A percentile compares a stretch with the other conserved stretches of the same genome.
Evolutionary conservation across 2,329 filamentous ascomycete species (phyloP).

Genomic region (Alternaria tenuissima): DNA sequence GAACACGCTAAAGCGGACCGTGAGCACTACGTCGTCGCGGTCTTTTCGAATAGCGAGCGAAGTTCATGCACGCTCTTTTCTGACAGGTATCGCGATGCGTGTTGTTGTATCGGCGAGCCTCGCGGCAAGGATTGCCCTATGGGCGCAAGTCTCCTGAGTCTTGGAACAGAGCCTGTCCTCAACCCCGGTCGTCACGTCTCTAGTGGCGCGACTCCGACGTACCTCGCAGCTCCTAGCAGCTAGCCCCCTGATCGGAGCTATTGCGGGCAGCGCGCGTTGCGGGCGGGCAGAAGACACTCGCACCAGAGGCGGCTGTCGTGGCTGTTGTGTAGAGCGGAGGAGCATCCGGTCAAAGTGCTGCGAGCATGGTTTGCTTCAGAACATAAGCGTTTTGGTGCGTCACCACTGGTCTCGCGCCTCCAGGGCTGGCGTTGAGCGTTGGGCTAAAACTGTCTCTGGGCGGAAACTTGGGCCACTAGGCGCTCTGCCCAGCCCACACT

Average conservation of each 20-base stretch:
- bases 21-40: slow-evolving; percentile 9
- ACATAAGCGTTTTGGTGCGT: slow-evolving; percentile 26
- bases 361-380: slow-evolving; percentile 24
- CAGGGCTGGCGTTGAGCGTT: slow-evolving; percentile 29
- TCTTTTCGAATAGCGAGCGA: slow-evolving; percentile 37
- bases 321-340: slow-evolving; percentile 7
- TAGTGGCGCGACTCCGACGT: slow-evolving; percentile 20
- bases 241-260: slow-evolving; percentile 20
- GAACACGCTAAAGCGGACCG: slow-evolving; percentile 9
- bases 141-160: slow-evolving; percentile 25
- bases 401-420: slow-evolving; percentile 22
- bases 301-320: background rate
- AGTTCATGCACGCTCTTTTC: slow-evolving; percentile 42
- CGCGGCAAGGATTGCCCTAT: slow-evolving; percentile 33
- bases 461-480: slow-evolving; percentile 9
- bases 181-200: slow-evolving; percentile 14
- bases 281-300: slow-evolving; percentile 3
- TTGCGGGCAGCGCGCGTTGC: slow-evolving; percentile 7
- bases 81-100: slow-evolving; percentile 27
- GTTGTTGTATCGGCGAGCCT: slow-evolving; percentile 20
- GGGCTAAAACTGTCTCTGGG: slow-evolving; percentile 18
- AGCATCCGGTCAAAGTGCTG: slow-evolving; percentile 14
- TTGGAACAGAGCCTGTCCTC: slow-evolving; percentile 21
- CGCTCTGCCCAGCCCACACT: slow-evolving; percentile 17
- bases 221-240: slow-evolving; percentile 17